Evolutionary conservation across 345 rosid genomes (phyloP).

Genomic region (Durio zibethinus): DNA sequence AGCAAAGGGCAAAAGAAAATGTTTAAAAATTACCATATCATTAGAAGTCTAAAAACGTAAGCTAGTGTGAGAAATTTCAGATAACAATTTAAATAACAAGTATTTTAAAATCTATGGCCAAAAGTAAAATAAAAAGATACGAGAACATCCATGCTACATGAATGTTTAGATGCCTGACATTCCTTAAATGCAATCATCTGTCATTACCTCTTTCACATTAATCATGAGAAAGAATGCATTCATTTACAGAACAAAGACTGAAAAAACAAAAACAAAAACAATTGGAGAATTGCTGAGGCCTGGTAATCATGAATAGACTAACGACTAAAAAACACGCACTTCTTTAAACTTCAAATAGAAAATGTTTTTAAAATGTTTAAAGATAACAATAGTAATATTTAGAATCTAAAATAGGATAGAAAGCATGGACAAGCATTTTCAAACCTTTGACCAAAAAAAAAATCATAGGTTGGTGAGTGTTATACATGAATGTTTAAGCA

Average conservation of each 20-base stretch:
- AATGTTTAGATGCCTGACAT: not conserved
- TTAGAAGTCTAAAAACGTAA: not conserved
- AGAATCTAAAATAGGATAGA: not conserved
- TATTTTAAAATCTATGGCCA: not conserved
- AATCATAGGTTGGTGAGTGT: not conserved
- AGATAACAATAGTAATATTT: not conserved
- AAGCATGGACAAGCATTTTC: not conserved
- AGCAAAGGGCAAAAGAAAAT: slow-evolving; percentile 10
- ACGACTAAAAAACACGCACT: not conserved
- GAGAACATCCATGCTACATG: not conserved
- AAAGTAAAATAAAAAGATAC: not conserved
- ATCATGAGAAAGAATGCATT: not conserved
- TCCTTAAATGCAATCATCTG: not conserved
- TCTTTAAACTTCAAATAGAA: not conserved
- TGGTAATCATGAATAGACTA: not conserved
- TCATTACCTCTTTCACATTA: not conserved
- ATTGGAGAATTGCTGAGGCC: not conserved
- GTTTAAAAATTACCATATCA: not conserved
- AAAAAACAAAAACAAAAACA: not conserved
- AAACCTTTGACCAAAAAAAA: not conserved
- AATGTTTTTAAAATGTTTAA: not conserved
- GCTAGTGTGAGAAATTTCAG: not conserved
- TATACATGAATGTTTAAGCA: not conserved
- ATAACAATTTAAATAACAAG: not conserved
- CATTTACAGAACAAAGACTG: not conserved